Conservation (phyloP, 169 alveolate species). For the Theileria parva region DNA sequence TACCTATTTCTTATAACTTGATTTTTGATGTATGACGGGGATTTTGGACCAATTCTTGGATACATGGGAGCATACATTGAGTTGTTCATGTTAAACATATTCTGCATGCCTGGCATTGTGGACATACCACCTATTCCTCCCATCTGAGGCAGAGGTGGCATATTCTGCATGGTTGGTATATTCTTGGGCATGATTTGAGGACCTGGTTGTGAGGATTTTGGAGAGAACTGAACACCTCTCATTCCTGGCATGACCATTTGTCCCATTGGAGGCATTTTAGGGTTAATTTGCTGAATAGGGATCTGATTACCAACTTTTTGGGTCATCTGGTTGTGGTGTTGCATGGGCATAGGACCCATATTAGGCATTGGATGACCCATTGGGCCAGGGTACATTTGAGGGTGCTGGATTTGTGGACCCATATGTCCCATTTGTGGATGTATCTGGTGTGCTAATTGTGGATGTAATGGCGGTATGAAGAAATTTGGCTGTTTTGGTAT, state of each 20-base stretch:
- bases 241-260: slow-evolving; percentile 7
- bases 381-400: slow-evolving; percentile 3
- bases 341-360: neutral
- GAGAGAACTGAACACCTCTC: neutral
- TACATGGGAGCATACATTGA: neutral
- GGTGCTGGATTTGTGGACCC: neutral
- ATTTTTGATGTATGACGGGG: slow-evolving; percentile 3
- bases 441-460: neutral
- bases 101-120: neutral
- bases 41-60: neutral
- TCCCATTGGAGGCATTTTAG: neutral
- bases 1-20: neutral
- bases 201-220: slow-evolving; percentile 1
- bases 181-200: neutral
- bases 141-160: slow-evolving; percentile 4
- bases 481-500: slow-evolving; percentile 23
- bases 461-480: slow-evolving; percentile 2
- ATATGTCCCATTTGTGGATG: slow-evolving; percentile 30
- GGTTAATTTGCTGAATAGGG: neutral
- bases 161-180: neutral
- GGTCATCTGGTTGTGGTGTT: slow-evolving; percentile 4
- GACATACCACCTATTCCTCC: neutral
- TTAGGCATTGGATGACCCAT: neutral
- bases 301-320: neutral
- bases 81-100: neutral